A percentile compares a stretch with the other conserved stretches of the same genome.
These are phyloP conservation scores for Termitomyces sp. DNA, from an alignment of 768 basidiomycete species.

Conservation along the genomic window DNA sequence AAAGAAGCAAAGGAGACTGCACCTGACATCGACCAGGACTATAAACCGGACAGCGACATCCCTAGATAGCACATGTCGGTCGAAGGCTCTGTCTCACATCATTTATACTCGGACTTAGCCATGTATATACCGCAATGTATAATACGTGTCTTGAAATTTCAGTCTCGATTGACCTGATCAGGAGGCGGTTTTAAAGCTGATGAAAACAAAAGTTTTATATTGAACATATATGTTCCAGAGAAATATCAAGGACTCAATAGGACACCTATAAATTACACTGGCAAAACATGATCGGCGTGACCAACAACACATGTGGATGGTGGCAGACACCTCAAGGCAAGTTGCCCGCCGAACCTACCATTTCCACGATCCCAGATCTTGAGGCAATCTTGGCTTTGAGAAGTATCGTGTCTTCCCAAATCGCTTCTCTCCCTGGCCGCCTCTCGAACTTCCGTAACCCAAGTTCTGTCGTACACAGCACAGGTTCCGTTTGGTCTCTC, in stretches of 20 bases:
- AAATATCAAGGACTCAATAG: not conserved
- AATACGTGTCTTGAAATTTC: not conserved
- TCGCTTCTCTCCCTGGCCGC: constrained; percentile 31
- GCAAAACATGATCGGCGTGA: not conserved
- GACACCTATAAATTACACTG: not conserved
- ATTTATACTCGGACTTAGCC: not conserved
- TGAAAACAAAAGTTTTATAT: not conserved
- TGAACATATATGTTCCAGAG: not conserved
- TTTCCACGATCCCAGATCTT: constrained; percentile 31
- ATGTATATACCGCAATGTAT: constrained; percentile 2
- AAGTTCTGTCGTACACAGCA: constrained; percentile 55
- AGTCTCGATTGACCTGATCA: not conserved
- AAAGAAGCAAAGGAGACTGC: constrained; percentile 4
- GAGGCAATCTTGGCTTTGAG: constrained; percentile 54
- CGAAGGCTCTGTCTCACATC: not conserved
- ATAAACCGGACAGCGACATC: not conserved
- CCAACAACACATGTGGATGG: not conserved
- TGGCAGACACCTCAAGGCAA: constrained; percentile 3
- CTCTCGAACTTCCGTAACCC: constrained; percentile 40
- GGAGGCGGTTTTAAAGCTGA: not conserved
- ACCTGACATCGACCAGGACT: constrained; percentile 11
- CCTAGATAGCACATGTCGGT: constrained; percentile 4
- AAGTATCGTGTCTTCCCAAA: constrained; percentile 44
- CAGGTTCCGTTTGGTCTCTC: constrained; percentile 19
- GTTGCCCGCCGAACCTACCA: constrained; percentile 17